A percentile compares a stretch with the other conserved stretches of the same genome.
Conservation (phyloP, 331 rosid genomes). For the Quercus lobata region DNA sequence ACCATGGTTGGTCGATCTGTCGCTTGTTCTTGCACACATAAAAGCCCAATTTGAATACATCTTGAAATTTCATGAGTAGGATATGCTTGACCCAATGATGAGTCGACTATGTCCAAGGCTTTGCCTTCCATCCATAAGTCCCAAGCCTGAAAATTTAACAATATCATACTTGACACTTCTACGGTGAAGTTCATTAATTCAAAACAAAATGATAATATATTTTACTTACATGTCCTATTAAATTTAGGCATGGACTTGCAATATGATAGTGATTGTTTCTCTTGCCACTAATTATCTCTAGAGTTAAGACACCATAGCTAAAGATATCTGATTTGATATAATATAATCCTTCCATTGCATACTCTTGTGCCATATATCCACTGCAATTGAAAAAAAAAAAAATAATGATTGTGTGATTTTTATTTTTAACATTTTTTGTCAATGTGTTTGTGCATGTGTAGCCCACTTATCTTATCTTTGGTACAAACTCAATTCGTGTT, state of each 20-base stretch:
- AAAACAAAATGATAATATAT: too few species aligned
- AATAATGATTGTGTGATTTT: neutral
- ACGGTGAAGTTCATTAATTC: neutral
- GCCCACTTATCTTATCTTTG: too few species aligned
- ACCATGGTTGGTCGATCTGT: conserved; percentile 33
- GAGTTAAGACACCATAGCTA: conserved; percentile 44
- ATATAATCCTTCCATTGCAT: conserved; percentile 47
- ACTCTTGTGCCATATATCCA: conserved; percentile 66
- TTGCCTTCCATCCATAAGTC: conserved; percentile 43
- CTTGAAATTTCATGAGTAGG: conserved; percentile 31
- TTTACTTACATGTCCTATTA: conserved; percentile 52
- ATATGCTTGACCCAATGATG: conserved; percentile 13
- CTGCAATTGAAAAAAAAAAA: neutral
- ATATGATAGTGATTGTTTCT: conserved; percentile 27
- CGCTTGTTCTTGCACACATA: conserved; percentile 51
- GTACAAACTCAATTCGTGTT: too few species aligned
- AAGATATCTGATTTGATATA: conserved; percentile 56
- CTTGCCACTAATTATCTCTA: conserved; percentile 51
- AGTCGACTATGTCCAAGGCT: conserved; percentile 37
- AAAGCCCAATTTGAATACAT: conserved; percentile 50
- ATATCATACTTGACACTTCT: neutral
- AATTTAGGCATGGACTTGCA: conserved; percentile 26
- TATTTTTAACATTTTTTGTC: neutral
- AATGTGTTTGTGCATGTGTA: too few species aligned
- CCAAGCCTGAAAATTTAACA: conserved; percentile 42